These are phyloP conservation scores for Neurospora hispaniola DNA, from an alignment of 495 filamentous ascomycete genomes.

Conservation along the genomic window DNA sequence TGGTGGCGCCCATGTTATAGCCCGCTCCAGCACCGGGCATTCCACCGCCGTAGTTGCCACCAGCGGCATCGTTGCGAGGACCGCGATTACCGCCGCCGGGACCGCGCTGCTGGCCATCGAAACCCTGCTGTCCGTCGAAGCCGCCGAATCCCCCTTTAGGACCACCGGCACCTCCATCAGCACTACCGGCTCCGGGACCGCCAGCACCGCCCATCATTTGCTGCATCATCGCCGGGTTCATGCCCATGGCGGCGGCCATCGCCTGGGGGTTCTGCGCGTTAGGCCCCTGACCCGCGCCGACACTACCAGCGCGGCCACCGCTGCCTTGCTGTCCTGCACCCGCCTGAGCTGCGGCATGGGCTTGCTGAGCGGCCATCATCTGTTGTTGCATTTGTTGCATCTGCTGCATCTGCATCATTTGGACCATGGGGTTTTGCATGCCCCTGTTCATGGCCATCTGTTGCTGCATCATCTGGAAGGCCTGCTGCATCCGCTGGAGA, in stretches of 20 bases:
- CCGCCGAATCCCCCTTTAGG: conserved; percentile 27
- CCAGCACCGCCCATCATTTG: conserved; percentile 60
- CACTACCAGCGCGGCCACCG: conserved; percentile 28
- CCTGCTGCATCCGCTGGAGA: conserved; percentile 94
- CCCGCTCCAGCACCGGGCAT: conserved; percentile 17
- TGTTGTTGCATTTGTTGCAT: conserved; percentile 79
- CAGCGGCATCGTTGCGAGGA: conserved; percentile 15
- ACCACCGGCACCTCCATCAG: conserved; percentile 22
- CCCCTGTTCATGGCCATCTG: conserved; percentile 54
- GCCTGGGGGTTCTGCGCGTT: conserved; percentile 15
- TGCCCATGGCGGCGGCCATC: conserved; percentile 41
- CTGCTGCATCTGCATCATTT: conserved; percentile 58
- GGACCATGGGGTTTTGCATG: conserved; percentile 57
- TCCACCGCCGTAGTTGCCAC: conserved; percentile 22
- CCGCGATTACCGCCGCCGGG: conserved; percentile 23
- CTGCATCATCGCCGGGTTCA: conserved; percentile 75
- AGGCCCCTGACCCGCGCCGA: background rate
- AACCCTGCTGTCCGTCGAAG: conserved; percentile 50
- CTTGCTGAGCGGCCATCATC: conserved; percentile 28
- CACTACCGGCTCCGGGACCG: conserved; percentile 20
- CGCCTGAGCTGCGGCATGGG: conserved; percentile 22
- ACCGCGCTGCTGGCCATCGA: conserved; percentile 61
- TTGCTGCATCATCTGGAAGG: conserved; percentile 90
- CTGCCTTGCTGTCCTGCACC: conserved; percentile 6
- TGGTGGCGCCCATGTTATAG: conserved; percentile 44